Base-by-base conservation (phyloP, 1,139 yeast genomes). In the Candida sojae region DNA sequence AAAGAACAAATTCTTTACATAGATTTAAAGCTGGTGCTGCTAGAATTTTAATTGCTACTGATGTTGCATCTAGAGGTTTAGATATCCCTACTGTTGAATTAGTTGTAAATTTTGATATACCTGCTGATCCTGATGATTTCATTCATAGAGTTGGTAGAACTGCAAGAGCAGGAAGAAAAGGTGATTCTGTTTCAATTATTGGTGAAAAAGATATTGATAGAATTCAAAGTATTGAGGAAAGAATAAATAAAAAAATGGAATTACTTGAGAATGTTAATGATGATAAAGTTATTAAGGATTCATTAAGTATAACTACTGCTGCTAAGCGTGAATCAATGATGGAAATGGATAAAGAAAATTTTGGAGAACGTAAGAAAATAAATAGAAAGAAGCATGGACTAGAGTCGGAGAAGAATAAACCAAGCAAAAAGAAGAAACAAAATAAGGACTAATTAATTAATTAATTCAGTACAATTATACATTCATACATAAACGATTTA, bases 131-230 rank as follows among this genome's bases (percentile, higher is more conserved):
- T 0, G 98, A 93, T 64, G 97, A 92, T 64, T 95, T 88, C 61
- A 89, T 93, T 49, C 99, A 93, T 70, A 78, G 99, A 65, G 96
- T 92, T n/a, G 99, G 99, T 78, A 90, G 99, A 83, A 93, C 99
- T 17, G 99, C 99, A n/a, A 88, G 99, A 79, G 99, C 99, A 4
- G 98, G 98, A 5, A 78, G 96, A 59, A 72, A 74, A 47, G 80
- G 80, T 56, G 73, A 71, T 47, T 69, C 80, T 5, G 65, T 75
- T 3, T 82, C 95, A 11, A 77, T 93, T 51, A 86, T 93, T 5
- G 82, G 96, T 1, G 97, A 92, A 59, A 83, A 86, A 51, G 99
- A 93, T 61, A 86, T 93, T 13, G 79, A 77, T 28, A 78, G 98
- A 59, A 80, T 93, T 9, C 81, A 88, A 55, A 85, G 93, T 7